Conservation (phyloP, 257 asterid genomes). For the Vinca minor region DNA sequence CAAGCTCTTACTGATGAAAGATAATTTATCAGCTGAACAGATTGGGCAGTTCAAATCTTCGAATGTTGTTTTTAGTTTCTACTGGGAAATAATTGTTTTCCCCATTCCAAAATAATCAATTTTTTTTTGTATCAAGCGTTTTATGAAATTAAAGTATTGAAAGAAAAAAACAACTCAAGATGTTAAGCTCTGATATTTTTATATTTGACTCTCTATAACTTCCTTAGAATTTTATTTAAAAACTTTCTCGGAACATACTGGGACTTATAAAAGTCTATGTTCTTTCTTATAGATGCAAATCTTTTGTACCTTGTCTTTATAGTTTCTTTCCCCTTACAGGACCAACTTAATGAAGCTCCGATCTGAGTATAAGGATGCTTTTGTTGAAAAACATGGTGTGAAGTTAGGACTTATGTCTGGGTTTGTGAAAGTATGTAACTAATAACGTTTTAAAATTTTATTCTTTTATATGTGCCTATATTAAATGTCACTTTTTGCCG, state of each 20-base stretch:
- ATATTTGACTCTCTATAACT: too few species aligned
- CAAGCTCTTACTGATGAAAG: too few species aligned
- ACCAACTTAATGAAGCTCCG: conserved; percentile 96
- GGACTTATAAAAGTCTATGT: too few species aligned
- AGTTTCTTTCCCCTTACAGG: conserved; percentile 43
- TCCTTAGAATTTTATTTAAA: too few species aligned
- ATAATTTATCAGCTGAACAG: too few species aligned
- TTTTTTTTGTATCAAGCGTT: neutral
- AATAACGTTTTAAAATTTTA: neutral
- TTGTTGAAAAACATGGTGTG: conserved; percentile 92
- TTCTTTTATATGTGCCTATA: neutral
- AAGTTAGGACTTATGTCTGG: conserved; percentile 96
- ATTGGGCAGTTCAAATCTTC: neutral
- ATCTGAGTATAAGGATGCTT: conserved; percentile 90
- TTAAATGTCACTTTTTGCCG: neutral
- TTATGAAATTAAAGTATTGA: neutral
- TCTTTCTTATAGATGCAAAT: too few species aligned
- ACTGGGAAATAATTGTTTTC: neutral
- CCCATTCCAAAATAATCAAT: neutral
- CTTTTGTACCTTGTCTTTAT: conserved; percentile 3
- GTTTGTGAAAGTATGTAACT: conserved; percentile 62
- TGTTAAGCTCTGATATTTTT: neutral
- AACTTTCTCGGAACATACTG: neutral
- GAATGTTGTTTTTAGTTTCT: neutral
- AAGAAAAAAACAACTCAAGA: neutral